Conservation (phyloP, 352 stramenopile species). For the Phytophthora brassicae region DNA sequence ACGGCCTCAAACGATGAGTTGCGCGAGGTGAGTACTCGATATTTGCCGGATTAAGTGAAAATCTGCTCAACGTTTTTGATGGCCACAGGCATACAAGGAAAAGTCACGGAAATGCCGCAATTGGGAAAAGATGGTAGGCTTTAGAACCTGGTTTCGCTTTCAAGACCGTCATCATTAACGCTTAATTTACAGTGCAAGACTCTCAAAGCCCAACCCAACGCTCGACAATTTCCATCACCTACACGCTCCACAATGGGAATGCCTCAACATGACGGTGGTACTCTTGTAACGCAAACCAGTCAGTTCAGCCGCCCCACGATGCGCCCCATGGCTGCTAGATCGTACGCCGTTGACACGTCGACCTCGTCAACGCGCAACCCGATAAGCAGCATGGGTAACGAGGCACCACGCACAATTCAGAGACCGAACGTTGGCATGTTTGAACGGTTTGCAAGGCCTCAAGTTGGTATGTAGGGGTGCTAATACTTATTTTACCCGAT, state of each 20-base stretch:
- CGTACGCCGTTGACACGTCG: constrained; percentile 26
- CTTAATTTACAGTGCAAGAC: constrained; percentile 56
- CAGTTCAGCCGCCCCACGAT: constrained; percentile 52
- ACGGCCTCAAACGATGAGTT: constrained; percentile 79
- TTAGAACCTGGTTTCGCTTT: not conserved
- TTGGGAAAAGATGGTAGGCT: constrained; percentile 85
- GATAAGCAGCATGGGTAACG: constrained; percentile 33
- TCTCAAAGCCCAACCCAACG: constrained; percentile 52
- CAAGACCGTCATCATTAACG: not conserved
- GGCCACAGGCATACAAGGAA: constrained; percentile 77
- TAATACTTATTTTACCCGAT: not conserved
- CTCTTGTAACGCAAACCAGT: constrained; percentile 34
- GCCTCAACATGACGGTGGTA: constrained; percentile 31
- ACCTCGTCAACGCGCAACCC: constrained; percentile 31
- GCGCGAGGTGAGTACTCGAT: constrained; percentile 48
- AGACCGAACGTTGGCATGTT: constrained; percentile 57
- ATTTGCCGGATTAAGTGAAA: not conserved
- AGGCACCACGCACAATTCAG: constrained; percentile 54
- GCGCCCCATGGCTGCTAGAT: constrained; percentile 34
- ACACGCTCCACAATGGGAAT: constrained; percentile 45
- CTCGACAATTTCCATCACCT: constrained; percentile 62
- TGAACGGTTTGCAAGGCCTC: constrained; percentile 64
- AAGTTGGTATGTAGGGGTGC: constrained; percentile 43
- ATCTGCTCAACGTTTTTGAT: not conserved
- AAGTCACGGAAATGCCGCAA: constrained; percentile 85